A percentile compares a stretch with the other conserved stretches of the same genome.
These are phyloP conservation scores for Daldinia vernicosa DNA, from an alignment of 495 filamentous ascomycete genomes.

Conservation along the genomic window DNA sequence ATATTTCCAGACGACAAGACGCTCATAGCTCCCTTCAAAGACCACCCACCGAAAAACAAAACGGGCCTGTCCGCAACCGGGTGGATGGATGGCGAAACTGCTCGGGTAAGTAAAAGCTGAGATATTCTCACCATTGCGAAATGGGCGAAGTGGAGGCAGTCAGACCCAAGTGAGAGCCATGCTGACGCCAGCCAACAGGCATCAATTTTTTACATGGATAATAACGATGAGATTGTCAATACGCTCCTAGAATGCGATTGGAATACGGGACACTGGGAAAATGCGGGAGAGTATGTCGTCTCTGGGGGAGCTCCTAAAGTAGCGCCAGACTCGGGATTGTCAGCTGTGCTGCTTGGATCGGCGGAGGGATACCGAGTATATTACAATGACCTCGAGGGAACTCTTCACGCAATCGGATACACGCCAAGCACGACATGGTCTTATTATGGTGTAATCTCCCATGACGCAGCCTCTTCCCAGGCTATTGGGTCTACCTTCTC, in stretches of 20 bases:
- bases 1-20: constrained; percentile 41
- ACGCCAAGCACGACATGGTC: constrained; percentile 33
- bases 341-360: constrained; percentile 40
- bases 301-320: constrained; percentile 35
- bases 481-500: constrained; percentile 40
- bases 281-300: constrained; percentile 34
- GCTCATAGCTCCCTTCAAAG: constrained; percentile 25
- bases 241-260: constrained; percentile 43
- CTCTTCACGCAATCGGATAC: constrained; percentile 39
- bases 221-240: constrained; percentile 46
- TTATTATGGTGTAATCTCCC: constrained; percentile 40
- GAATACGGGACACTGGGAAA: constrained; percentile 36
- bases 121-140: constrained; percentile 9
- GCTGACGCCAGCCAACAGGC: constrained; percentile 42
- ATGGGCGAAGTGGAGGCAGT: constrained; percentile 21
- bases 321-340: constrained; percentile 31
- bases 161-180: constrained; percentile 6
- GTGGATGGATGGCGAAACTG: constrained; percentile 38
- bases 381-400: constrained; percentile 40
- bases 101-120: constrained; percentile 32
- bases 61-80: constrained; percentile 42
- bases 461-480: constrained; percentile 31
- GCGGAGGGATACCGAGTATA: constrained; percentile 44
- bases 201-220: constrained; percentile 46
- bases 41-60: constrained; percentile 38